These are phyloP conservation scores for Candida namnaoensis DNA, from an alignment of 805 yeast genomes.

Conservation along the genomic window DNA sequence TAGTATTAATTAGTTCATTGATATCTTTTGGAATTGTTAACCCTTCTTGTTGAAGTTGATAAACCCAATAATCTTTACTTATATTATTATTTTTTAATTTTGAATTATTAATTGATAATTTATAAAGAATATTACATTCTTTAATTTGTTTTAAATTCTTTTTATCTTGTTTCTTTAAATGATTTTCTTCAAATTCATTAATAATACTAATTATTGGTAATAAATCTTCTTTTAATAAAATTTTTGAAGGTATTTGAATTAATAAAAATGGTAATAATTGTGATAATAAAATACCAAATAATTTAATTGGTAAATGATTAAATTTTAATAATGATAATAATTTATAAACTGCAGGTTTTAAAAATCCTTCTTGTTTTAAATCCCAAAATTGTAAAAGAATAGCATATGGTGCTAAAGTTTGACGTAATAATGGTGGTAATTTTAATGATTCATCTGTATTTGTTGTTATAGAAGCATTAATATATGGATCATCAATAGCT, in stretches of 20 bases:
- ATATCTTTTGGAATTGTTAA: conserved; percentile 12
- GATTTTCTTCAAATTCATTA: conserved; percentile 10
- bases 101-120: conserved; percentile 5
- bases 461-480: conserved; percentile 37
- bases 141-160: conserved; percentile 6
- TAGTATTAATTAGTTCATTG: conserved; percentile 4
- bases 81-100: background rate
- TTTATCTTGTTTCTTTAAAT: conserved; percentile 3
- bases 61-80: conserved; percentile 12
- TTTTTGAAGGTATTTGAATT: conserved; percentile 11
- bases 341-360: conserved; percentile 19
- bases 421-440: conserved; percentile 52
- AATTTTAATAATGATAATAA: conserved; percentile 35
- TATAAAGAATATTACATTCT: conserved; percentile 13
- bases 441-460: conserved; percentile 17
- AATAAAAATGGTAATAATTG: conserved; percentile 36
- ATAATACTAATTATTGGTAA: conserved; percentile 11
- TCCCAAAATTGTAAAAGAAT: conserved; percentile 44
- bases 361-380: conserved; percentile 18
- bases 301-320: conserved; percentile 43
- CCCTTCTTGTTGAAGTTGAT: conserved; percentile 8
- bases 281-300: conserved; percentile 38
- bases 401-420: conserved; percentile 66
- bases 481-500: conserved; percentile 47
- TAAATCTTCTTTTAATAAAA: conserved; percentile 12